A percentile compares a stretch with the other conserved stretches of the same genome.
Evolutionary conservation across 768 basidiomycete species (phyloP).

Genomic region (Leccinum sublutescens): DNA sequence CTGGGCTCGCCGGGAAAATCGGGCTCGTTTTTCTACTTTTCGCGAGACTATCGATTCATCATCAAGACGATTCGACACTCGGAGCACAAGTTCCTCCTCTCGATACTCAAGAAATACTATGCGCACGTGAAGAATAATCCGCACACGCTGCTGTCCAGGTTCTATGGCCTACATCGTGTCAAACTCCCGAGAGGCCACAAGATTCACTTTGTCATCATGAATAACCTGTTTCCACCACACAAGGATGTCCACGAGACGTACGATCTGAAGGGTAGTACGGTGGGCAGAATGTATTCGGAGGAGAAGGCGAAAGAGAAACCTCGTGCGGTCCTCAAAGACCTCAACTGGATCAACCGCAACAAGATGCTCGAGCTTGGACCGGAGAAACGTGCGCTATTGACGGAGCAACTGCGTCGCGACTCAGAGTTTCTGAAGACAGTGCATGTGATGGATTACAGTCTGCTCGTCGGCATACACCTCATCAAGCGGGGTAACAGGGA

Average conservation of each 20-base stretch:
- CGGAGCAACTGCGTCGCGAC: conserved; percentile 89
- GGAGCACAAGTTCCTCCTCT: conserved; percentile 91
- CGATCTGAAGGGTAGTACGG: conserved; percentile 93
- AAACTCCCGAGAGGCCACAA: conserved; percentile 92
- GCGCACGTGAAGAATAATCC: conserved; percentile 86
- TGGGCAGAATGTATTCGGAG: conserved; percentile 85
- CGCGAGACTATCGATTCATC: conserved; percentile 97
- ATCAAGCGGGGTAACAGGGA: conserved; percentile 89
- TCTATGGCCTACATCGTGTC: conserved; percentile 97
- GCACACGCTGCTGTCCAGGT: conserved; percentile 88
- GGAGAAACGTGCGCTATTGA: conserved; percentile 87
- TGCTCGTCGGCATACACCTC: conserved; percentile 92
- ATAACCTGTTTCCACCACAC: conserved; percentile 97
- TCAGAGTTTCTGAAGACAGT: conserved; percentile 79
- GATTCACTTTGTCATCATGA: conserved; percentile 99
- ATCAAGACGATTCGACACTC: conserved; percentile 97
- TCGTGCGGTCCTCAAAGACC: conserved; percentile 88
- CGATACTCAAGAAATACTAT: conserved; percentile 81
- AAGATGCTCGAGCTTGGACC: conserved; percentile 89
- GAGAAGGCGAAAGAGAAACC: conserved; percentile 76
- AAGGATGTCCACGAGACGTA: conserved; percentile 97
- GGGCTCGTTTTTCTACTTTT: conserved; percentile 99
- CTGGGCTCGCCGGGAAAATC: conserved; percentile 98
- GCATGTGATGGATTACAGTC: conserved; percentile 94
- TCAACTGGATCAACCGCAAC: conserved; percentile 89